phyloP scores from a whole-genome alignment of 83 land plant species.

The Picea engelmannii region DNA sequence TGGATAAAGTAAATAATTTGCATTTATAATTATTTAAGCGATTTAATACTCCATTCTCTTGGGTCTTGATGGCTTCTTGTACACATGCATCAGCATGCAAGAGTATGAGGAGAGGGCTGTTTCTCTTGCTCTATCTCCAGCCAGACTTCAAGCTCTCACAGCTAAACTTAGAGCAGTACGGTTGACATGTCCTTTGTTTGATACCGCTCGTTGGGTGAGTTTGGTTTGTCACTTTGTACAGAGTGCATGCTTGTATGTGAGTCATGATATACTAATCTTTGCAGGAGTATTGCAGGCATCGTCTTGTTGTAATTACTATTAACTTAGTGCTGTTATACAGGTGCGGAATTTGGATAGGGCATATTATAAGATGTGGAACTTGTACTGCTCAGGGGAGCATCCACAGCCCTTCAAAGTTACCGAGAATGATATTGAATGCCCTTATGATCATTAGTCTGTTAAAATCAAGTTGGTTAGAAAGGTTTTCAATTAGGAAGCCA shows the following conservation, averaged over 20 bases:
- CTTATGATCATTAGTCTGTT: constrained; percentile 48
- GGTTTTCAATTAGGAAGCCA: neutral
- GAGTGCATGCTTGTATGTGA: neutral
- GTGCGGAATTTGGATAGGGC: constrained; percentile 91
- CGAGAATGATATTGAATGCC: constrained; percentile 78
- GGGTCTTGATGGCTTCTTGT: neutral
- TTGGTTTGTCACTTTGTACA: neutral
- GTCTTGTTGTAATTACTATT: neutral
- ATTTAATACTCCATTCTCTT: neutral
- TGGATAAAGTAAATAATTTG: neutral
- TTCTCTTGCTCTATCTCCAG: constrained; percentile 62
- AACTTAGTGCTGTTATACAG: constrained; percentile 31
- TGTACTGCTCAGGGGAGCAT: constrained; percentile 78
- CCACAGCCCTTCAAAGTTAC: constrained; percentile 89
- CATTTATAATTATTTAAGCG: neutral
- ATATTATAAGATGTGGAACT: constrained; percentile 98
- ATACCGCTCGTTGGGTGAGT: constrained; percentile 95
- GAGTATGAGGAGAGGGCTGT: constrained; percentile 98
- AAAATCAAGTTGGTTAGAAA: neutral
- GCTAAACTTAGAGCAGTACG: constrained; percentile 75
- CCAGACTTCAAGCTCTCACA: constrained; percentile 63
- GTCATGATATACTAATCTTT: neutral
- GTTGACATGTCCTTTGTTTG: constrained; percentile 88
- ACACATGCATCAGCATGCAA: constrained; percentile 61
- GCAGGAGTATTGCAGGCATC: neutral